Evolutionary conservation across 495 filamentous ascomycete genomes (phyloP).

Genomic region (Cudoniella acicularis): DNA sequence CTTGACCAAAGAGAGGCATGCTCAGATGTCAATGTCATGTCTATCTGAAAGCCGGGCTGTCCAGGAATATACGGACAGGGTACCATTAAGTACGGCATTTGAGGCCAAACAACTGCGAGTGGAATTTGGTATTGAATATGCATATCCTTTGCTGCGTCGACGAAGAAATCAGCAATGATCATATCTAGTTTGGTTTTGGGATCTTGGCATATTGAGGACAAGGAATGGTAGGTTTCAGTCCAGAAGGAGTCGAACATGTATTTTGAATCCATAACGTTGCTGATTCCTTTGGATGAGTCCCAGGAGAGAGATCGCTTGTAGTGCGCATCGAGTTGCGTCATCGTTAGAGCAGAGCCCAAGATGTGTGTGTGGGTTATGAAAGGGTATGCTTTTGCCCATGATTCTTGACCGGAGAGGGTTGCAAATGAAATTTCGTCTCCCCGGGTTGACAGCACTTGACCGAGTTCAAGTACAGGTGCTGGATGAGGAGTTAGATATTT

Average conservation of each 20-base stretch:
- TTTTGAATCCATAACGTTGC: slow-evolving; percentile 28
- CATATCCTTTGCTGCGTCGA: slow-evolving; percentile 36
- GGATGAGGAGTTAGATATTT: background rate
- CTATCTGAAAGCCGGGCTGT: slow-evolving; percentile 35
- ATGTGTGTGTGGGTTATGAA: slow-evolving; percentile 25
- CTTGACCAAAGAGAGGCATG: slow-evolving; percentile 32
- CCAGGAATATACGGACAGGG: slow-evolving; percentile 36
- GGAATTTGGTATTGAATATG: slow-evolving; percentile 30
- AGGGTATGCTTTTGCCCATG: slow-evolving; percentile 28
- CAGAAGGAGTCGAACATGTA: slow-evolving; percentile 36
- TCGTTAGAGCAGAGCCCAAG: background rate
- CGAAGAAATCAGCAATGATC: slow-evolving; percentile 37
- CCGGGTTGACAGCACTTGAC: slow-evolving; percentile 30
- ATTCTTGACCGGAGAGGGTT: slow-evolving; percentile 34
- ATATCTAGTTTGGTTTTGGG: slow-evolving; percentile 27
- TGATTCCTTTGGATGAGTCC: slow-evolving; percentile 29
- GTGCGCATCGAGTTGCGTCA: slow-evolving; percentile 22
- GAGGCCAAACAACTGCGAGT: slow-evolving; percentile 34
- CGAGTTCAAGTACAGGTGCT: slow-evolving; percentile 28
- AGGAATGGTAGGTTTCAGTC: slow-evolving; percentile 31
- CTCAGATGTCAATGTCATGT: slow-evolving; percentile 31
- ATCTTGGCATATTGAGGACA: slow-evolving; percentile 22
- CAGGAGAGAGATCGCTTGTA: slow-evolving; percentile 31
- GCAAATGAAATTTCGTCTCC: slow-evolving; percentile 38
- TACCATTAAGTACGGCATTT: slow-evolving; percentile 35